A percentile compares a stretch with the other conserved stretches of the same genome.
These are phyloP conservation scores for Trichoderma parareesei DNA, from an alignment of 495 filamentous ascomycete species.

Conservation along the genomic window DNA sequence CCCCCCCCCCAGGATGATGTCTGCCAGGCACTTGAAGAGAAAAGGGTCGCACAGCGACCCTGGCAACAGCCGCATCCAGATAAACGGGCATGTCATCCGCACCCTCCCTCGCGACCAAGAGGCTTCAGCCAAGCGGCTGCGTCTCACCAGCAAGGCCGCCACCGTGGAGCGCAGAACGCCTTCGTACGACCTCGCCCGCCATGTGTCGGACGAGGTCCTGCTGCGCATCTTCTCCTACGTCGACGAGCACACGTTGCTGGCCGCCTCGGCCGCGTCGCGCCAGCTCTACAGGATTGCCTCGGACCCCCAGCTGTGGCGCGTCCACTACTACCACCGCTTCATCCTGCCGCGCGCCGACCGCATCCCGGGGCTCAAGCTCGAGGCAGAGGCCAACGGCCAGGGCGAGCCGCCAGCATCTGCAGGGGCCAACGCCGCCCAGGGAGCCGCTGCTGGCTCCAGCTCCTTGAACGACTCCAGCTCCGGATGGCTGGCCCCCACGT, in stretches of 20 bases:
- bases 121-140: slow-evolving; percentile 1
- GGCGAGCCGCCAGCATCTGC: background rate
- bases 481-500: slow-evolving; percentile 9
- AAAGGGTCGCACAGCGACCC: background rate
- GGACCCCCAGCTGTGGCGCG: slow-evolving; percentile 90
- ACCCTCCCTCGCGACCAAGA: background rate
- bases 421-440: background rate
- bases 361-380: slow-evolving; percentile 54
- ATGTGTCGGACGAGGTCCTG: slow-evolving; percentile 79
- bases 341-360: slow-evolving; percentile 74
- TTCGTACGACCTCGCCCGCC: slow-evolving; percentile 37
- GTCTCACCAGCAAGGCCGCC: background rate
- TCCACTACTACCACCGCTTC: slow-evolving; percentile 79
- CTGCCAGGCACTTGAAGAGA: background rate
- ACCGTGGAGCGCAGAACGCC: background rate
- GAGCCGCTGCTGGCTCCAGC: background rate
- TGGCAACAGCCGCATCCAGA: background rate
- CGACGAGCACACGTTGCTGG: slow-evolving; percentile 56
- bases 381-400: slow-evolving; percentile 12
- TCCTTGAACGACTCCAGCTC: background rate
- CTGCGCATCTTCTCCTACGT: slow-evolving; percentile 76
- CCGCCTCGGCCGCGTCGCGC: slow-evolving; percentile 70
- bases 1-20: background rate
- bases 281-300: slow-evolving; percentile 65
- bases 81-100: background rate